Base-by-base conservation (phyloP, 225 moss, liverwort and hornwort species). In the Polytrichum commune region DNA sequence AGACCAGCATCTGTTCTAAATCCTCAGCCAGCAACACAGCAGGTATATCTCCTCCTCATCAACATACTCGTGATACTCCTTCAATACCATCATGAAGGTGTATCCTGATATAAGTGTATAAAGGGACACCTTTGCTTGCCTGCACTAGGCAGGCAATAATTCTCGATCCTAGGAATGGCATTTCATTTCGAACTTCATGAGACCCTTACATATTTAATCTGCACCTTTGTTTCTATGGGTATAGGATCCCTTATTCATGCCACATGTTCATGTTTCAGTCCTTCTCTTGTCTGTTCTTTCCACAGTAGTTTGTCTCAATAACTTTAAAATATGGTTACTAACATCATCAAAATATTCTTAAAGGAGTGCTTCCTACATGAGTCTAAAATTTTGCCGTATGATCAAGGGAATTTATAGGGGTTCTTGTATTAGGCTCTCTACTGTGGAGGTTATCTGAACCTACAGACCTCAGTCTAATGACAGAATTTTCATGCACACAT, bases 21-120 rank as follows among this genome's bases (percentile, higher is more conserved):
- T 69, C 70, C 83, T 73, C 79, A 82, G 73, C 75, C 72, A 75
- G 58, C 86, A 66, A 75, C 62, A 79, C 83, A 83, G 83, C 79
- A 86, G 89, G 83, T 79, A 76, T 64, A 72, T 35, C 72, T 81
- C 85, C 81, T 78, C 80, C 78, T 72, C 81, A 75, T 69, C 70
- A 55, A 78, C 67, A 78, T 78, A 80, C 80, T 78, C 80, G 73
- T 67, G 75, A 80, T 72, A 72, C 63, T 78, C 70, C 76, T 76
- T 54, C 78, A 70, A 60, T 73, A 76, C 62, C 69, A 76, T 78
- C 69, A 74, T 75, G 76, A 72, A 68, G 76, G 78, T 29, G 71
- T 76, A 76, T 67, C 66, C 70, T 69, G 75, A 81, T 74, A 77
- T 77, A 77, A 80, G 80, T 77, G 29, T 77, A 58, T 74, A 18